phyloP scores from a whole-genome alignment of 805 yeast species.

The Barnettozyma siamensis region DNA sequence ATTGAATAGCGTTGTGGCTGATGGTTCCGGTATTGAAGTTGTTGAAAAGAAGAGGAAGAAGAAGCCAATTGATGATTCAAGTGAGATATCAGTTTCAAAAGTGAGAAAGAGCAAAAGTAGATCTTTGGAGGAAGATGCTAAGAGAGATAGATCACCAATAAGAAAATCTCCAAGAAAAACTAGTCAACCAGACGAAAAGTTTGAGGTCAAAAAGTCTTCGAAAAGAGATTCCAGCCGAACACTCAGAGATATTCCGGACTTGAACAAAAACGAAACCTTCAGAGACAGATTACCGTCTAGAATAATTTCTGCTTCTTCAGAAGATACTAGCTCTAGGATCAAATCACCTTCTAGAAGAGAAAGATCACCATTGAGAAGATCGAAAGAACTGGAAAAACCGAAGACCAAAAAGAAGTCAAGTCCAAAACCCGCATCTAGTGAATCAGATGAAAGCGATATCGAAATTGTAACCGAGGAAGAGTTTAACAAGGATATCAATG shows the following conservation, averaged over 20 bases:
- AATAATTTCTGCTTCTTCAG: neutral
- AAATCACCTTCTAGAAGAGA: conserved; percentile 3
- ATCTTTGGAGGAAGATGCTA: neutral
- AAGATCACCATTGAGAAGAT: conserved; percentile 1
- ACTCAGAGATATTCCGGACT: conserved; percentile 13
- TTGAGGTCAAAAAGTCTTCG: conserved; percentile 7
- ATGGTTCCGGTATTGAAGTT: conserved; percentile 34
- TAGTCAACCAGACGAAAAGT: conserved; percentile 16
- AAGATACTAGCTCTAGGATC: conserved; percentile 2
- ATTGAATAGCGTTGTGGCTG: conserved; percentile 27
- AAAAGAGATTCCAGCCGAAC: conserved; percentile 4
- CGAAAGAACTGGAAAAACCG: neutral
- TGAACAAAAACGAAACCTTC: conserved; percentile 5
- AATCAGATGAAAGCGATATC: conserved; percentile 1
- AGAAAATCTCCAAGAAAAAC: conserved; percentile 17
- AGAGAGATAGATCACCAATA: conserved; percentile 1
- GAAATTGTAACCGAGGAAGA: conserved; percentile 6
- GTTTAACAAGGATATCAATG: conserved; percentile 1
- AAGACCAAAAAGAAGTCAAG: neutral
- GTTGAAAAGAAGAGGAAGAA: conserved; percentile 23
- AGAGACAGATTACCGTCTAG: conserved; percentile 10
- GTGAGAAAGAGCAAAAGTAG: conserved; percentile 4
- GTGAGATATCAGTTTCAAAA: conserved; percentile 10
- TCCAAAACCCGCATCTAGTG: neutral
- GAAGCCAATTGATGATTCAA: too few relatives aligned